phyloP scores from a whole-genome alignment of 2,329 filamentous ascomycete species.

The Tolypocladium inflatum region DNA sequence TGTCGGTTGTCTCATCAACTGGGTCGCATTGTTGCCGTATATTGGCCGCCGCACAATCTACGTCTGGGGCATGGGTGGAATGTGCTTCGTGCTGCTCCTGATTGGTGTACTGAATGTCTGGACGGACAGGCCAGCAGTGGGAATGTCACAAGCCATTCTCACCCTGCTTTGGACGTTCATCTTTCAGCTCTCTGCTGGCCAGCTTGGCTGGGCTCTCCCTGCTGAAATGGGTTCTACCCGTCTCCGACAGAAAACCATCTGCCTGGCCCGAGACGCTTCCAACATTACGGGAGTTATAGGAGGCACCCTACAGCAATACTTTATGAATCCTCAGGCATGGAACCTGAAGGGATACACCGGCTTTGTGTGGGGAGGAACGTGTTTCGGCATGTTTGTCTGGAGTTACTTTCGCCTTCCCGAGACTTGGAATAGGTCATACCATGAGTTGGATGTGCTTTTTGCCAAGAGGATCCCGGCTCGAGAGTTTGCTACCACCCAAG shows the following conservation, averaged over 20 bases:
- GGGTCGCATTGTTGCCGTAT: conserved; percentile 27
- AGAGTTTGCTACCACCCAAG: conserved; percentile 9
- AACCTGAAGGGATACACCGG: conserved; percentile 33
- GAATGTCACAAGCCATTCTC: conserved; percentile 25
- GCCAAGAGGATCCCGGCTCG: conserved; percentile 25
- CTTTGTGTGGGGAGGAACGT: conserved; percentile 17
- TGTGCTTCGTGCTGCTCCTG: conserved; percentile 26
- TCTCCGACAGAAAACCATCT: conserved; percentile 22
- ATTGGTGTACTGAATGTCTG: conserved; percentile 29
- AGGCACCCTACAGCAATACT: conserved; percentile 19
- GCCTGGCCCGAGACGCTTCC: conserved; percentile 18
- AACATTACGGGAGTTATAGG: conserved; percentile 11
- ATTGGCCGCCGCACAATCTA: conserved; percentile 36
- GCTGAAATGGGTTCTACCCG: conserved; percentile 21
- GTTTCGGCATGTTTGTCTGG: conserved; percentile 16
- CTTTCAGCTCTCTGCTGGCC: conserved; percentile 27
- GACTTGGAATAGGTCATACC: conserved; percentile 38
- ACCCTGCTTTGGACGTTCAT: conserved; percentile 23
- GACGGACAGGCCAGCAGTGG: conserved; percentile 11
- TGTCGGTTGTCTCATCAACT: conserved; percentile 34
- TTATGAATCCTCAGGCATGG: conserved; percentile 27
- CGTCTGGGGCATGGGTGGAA: conserved; percentile 30
- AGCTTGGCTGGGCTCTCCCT: conserved; percentile 23
- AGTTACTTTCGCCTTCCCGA: conserved; percentile 42
- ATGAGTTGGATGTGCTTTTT: conserved; percentile 46